Percentiles rank a stretch among this genome's conserved stretches.
Conservation (phyloP, 495 filamentous ascomycete genomes). For the Penicillium nucicola region DNA sequence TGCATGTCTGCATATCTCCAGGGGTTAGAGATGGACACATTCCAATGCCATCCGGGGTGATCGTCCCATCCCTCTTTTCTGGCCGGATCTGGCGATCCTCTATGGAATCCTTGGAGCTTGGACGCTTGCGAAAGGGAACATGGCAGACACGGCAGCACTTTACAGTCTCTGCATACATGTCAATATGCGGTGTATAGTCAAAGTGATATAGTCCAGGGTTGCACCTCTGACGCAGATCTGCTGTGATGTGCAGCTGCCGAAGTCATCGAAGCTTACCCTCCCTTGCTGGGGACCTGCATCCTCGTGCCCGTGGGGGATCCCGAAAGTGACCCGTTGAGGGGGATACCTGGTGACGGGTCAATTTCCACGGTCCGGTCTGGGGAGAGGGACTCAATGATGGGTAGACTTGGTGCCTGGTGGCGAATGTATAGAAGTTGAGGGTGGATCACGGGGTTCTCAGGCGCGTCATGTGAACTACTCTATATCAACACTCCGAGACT, state of each 20-base stretch:
- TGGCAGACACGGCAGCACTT: no score
- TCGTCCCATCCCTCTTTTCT: constrained; percentile 7
- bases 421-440: no score
- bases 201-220: no score
- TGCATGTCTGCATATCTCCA: background rate
- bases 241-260: no score
- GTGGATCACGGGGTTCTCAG: no score
- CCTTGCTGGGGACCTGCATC: background rate
- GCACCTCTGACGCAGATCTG: no score
- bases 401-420: constrained; percentile 7
- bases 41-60: constrained; percentile 18
- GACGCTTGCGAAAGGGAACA: background rate
- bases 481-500: no score
- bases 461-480: no score
- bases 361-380: constrained; percentile 12
- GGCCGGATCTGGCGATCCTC: constrained; percentile 1
- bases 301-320: background rate
- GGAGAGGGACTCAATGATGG: constrained; percentile 21
- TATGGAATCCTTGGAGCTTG: constrained; percentile 8
- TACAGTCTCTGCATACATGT: no score
- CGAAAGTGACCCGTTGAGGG: background rate
- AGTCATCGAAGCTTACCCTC: no score
- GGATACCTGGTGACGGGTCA: constrained; percentile 10
- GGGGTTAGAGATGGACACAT: constrained; percentile 13
- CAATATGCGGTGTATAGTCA: no score